Evolutionary conservation across 2,329 filamentous ascomycete species (phyloP).

Genomic region (Ascochyta clinopodiicola): DNA sequence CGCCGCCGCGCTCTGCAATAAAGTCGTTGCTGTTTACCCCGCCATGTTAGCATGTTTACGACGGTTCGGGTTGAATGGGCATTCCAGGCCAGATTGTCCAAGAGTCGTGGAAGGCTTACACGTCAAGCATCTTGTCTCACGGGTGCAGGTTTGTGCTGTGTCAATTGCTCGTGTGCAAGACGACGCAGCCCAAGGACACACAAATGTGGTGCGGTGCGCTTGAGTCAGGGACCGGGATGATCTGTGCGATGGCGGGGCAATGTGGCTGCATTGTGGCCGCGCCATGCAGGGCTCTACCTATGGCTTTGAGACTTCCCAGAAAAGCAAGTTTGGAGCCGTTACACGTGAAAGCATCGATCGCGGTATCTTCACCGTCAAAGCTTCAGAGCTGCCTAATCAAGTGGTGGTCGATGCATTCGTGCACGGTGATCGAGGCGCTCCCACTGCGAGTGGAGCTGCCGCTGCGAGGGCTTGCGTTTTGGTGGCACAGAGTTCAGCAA

Average conservation of each 20-base stretch:
- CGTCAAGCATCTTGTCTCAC: constrained; percentile 40
- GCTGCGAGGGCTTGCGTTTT: not conserved
- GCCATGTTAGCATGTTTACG: constrained; percentile 21
- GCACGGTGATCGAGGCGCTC: constrained; percentile 25
- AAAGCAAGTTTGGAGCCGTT: constrained; percentile 25
- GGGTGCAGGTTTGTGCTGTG: constrained; percentile 9
- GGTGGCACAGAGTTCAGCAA: not conserved
- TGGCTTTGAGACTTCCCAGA: constrained; percentile 31
- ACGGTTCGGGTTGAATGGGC: not conserved
- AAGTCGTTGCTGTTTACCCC: constrained; percentile 55
- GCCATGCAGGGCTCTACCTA: constrained; percentile 9
- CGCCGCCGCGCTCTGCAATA: constrained; percentile 80
- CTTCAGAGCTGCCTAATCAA: constrained; percentile 46
- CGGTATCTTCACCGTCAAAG: constrained; percentile 40
- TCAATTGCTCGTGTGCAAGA: constrained; percentile 24
- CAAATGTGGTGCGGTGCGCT: constrained; percentile 25
- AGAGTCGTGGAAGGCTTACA: constrained; percentile 29
- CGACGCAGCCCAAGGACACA: constrained; percentile 18
- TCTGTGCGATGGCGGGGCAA: constrained; percentile 31
- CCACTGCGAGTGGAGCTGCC: constrained; percentile 14
- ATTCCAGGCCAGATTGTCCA: not conserved
- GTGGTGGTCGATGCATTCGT: constrained; percentile 29
- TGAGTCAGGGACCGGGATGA: constrained; percentile 35
- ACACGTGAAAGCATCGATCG: constrained; percentile 35
- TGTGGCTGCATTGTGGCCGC: constrained; percentile 15